phyloP scores from a whole-genome alignment of 345 rosid species.

The Linum tenue region DNA sequence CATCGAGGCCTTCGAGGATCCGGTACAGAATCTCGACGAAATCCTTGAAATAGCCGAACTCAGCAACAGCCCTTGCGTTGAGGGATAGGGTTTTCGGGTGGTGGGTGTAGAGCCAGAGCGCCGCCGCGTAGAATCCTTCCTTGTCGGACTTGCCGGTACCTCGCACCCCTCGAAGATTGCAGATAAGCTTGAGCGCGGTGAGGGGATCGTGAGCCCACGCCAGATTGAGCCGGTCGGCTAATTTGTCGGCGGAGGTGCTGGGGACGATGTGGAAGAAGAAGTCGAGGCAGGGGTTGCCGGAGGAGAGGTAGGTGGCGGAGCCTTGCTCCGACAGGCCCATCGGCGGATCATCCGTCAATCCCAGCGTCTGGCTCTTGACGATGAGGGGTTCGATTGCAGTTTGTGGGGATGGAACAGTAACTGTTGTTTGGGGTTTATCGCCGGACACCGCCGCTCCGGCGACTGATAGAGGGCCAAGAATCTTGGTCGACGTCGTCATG shows the following conservation, averaged over 20 bases:
- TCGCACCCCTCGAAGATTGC: conserved; percentile 14
- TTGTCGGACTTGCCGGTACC: conserved; percentile 15
- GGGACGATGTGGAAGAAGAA: conserved; percentile 16
- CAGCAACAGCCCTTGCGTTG: conserved; percentile 3
- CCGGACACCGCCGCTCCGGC: too few species aligned
- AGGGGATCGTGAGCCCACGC: conserved; percentile 12
- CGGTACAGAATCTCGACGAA: too few species aligned
- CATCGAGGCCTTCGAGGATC: not conserved
- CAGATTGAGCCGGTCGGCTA: not conserved
- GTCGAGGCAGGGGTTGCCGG: conserved; percentile 5
- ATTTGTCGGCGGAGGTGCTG: not conserved
- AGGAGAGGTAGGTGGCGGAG: conserved; percentile 1
- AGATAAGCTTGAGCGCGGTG: conserved; percentile 13
- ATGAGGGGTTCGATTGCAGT: too few species aligned
- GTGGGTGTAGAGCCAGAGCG: conserved; percentile 7
- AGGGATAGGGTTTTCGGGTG: conserved; percentile 17
- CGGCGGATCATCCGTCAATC: not conserved
- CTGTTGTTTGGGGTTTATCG: too few species aligned
- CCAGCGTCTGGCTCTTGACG: too few species aligned
- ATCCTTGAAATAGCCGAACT: conserved; percentile 3
- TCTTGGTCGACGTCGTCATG: too few species aligned
- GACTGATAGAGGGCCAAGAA: too few species aligned
- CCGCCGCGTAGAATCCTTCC: conserved; percentile 1
- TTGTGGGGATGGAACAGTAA: not conserved
- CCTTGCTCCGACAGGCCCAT: not conserved